Base-by-base conservation (phyloP, 345 rosid genomes). In the Populus simonii region DNA sequence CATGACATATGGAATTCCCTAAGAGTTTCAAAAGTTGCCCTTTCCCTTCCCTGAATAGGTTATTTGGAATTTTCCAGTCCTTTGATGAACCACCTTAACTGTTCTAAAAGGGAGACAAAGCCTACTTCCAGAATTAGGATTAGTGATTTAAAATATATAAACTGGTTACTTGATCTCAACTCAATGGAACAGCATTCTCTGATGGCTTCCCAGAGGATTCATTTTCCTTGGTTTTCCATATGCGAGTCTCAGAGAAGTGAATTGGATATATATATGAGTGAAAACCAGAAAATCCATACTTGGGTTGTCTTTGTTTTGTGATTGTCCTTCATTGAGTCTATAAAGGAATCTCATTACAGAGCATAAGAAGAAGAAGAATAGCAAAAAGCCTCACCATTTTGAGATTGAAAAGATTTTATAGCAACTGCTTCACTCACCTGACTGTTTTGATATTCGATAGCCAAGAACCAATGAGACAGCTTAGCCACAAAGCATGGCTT, bases 371-470 rank as follows among this genome's bases (percentile, higher is more conserved):
- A 49, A 51, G 22, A 51, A 53, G 23, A 53, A 53, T 20, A 53
- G 59, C 3, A 9, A 53, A 53, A 7, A 18, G 9, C 69, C 69
- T 25, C n/a, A 7, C 11, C 22, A 16, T 45, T 27, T 25, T 70
- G 18, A 70, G 73, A 27, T 13, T 41, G 38, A 49, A 27, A 5
- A 45, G 51, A 16, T 33, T 35, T 57, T n/a, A 65, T 15, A 16
- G 33, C 39, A 55, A 36, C 75, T 71, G n/a, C 55, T 55, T 67
- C 53, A 74, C 84, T 80, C 74, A 88, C 92, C 92, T 83, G 89
- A 77, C 75, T 74, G 75, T 80, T 85, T 88, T 36, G 80, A 80
- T 33, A 85, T 62, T 78, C 75, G 87, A 73, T 84, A 17, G 57
- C 59, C 59, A 7, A 53, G 3, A 53, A 18, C 59, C n/a, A 53